These are phyloP conservation scores for Rhododendron simsii DNA, from an alignment of 148 eudicot species.

Conservation along the genomic window DNA sequence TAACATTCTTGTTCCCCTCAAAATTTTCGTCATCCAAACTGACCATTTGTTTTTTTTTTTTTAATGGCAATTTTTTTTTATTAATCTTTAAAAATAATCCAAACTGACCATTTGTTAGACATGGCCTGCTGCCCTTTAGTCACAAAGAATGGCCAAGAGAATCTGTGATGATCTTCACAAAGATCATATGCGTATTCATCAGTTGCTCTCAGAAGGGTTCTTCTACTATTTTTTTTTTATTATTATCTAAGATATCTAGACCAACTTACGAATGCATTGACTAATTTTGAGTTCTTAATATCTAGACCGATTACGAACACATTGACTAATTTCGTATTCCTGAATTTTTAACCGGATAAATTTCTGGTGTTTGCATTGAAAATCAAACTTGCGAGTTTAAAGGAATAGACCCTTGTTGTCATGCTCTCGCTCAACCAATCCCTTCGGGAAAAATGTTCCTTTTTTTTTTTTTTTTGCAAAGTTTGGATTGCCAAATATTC, in stretches of 20 bases:
- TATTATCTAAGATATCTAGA: not conserved
- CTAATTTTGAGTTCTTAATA: not conserved
- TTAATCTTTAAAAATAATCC: not conserved
- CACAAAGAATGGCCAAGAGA: slow-evolving; percentile 7
- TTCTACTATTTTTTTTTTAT: not conserved
- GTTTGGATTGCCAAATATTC: not conserved
- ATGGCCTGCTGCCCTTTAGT: not conserved
- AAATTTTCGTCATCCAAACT: not conserved
- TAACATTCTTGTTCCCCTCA: not conserved
- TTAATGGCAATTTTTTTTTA: too few species aligned
- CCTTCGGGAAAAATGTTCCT: not conserved
- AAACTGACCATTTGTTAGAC: not conserved
- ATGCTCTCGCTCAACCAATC: not conserved
- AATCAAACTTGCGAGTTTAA: not conserved
- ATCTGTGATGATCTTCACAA: slow-evolving; percentile 15
- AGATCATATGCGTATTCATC: slow-evolving; percentile 23
- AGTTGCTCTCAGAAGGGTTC: slow-evolving; percentile 9
- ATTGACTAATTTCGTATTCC: not conserved
- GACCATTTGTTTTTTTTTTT: not conserved
- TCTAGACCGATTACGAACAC: not conserved
- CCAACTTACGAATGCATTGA: not conserved
- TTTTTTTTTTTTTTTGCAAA: not conserved
- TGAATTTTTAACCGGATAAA: not conserved
- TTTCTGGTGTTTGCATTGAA: not conserved
- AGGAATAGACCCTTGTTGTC: not conserved